phyloP scores from a whole-genome alignment of 2,329 filamentous ascomycete genomes.

The Dothidotthia symphoricarpi region DNA sequence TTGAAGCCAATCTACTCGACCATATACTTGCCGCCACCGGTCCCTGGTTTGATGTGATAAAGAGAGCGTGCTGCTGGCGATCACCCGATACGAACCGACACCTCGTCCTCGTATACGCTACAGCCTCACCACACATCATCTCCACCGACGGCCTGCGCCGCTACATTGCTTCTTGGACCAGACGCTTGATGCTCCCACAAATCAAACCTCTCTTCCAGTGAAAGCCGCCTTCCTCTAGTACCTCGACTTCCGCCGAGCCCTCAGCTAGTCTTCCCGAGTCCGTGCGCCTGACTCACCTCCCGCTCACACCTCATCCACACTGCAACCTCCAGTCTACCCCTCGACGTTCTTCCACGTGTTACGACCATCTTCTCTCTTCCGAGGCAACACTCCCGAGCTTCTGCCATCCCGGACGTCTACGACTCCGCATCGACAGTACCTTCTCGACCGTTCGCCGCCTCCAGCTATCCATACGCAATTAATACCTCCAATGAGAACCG shows the following conservation, averaged over 20 bases:
- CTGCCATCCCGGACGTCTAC: conserved; percentile 33
- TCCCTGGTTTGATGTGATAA: conserved; percentile 37
- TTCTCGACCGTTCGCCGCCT: conserved; percentile 40
- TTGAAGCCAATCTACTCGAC: conserved; percentile 34
- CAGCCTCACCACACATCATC: conserved; percentile 18
- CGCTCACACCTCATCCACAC: conserved; percentile 29
- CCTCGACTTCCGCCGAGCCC: conserved; percentile 20
- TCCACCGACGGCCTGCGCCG: conserved; percentile 10
- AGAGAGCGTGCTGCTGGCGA: conserved; percentile 29
- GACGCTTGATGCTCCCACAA: conserved; percentile 26
- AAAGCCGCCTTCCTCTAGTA: conserved; percentile 30
- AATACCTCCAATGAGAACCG: conserved; percentile 47
- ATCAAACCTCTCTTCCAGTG: conserved; percentile 22
- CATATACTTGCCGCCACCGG: conserved; percentile 26
- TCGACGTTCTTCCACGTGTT: conserved; percentile 38
- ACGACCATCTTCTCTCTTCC: conserved; percentile 38
- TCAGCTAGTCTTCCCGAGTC: conserved; percentile 32
- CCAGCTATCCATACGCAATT: conserved; percentile 42
- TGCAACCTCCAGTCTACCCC: conserved; percentile 26
- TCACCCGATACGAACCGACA: conserved; percentile 20
- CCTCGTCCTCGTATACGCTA: conserved; percentile 22
- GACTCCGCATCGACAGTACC: conserved; percentile 23
- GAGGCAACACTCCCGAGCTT: conserved; percentile 12
- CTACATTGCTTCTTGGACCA: conserved; percentile 20
- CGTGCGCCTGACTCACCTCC: conserved; percentile 40